Evolutionary conservation across 345 rosid genomes (phyloP), one percentile per base, ranked within the genome.

Genomic region (Murraya paniculata): DNA sequence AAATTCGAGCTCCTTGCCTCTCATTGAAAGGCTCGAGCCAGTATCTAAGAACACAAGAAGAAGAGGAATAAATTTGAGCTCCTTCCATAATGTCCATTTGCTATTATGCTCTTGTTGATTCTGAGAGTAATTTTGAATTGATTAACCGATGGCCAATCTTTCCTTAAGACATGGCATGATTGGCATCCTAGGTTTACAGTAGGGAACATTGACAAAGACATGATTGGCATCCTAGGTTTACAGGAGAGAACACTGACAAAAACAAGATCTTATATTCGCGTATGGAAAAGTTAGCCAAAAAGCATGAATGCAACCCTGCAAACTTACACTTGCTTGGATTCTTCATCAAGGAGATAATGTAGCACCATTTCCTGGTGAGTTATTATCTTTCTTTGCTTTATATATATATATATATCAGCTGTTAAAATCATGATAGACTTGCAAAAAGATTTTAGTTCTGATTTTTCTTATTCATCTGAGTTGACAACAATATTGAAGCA

Each of bases 281-380:
- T 59, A 9, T 82, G 9, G 81, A 84, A 71, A 71, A 78, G 27
- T n/a, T 85, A 60, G 85, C 92, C 1, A 27, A 48, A 16, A 81
- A 84, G 73, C 76, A 79, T 36, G 59, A 56, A 64, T 89, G 90
- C 73, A 73, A 38, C 19, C 75, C 90, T 21, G 62, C 78, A 71
- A 87, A 71, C 87, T 87, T 14, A 85, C 88, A 14, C 86, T 87
- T 33, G 77, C 86, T 0, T 86, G 91, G 88, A 62, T 86, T 72
- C 86, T 85, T 39, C 81, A 82, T 38, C 88, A 85, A 75, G 87
- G 87, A 31, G 82, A 83, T 35, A 86, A 86, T 61, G 82, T 86
- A 19, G 84, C 60, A 3, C 88, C 87, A 2, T 84, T 85, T 79
- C 89, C 88, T 14, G 88, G 89, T 85, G 68, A 77, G 82, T 67